Evolutionary conservation across 768 basidiomycete species (phyloP), one percentile per base, ranked within the genome.

Genomic region (Phanerodontia chrysosporium): DNA sequence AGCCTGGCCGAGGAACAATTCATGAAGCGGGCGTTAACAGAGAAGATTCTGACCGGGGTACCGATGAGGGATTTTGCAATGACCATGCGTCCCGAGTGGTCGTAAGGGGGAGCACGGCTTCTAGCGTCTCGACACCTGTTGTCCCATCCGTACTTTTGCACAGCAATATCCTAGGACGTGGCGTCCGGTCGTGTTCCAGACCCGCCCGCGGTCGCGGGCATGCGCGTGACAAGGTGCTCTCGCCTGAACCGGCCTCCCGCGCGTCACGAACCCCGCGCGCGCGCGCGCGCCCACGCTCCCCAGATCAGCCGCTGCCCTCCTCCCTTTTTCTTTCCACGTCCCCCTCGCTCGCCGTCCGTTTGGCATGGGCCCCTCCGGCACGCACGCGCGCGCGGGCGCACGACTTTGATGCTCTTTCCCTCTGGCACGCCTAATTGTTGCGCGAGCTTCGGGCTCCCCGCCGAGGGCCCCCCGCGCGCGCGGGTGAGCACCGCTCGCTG

Each of bases 1-100:
- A 81, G 88, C 53, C 80, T 98, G 54, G 94, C 94, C 28, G 87
- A 95, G 74, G 95, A 98, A 71, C 96, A 98, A 72, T 98, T 97
- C 71, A 90, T 92, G 87, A 95, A 96, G 76, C 85, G 95, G 62
- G 95, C 94, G 45, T 79, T 97, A 64, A 87, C 94, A 48, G 92
- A 97, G 73, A 94, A 94, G 80, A 97, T 98, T 67, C 81, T 83
- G 65, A 68, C 70, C 52, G 82, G 82, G 27, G 71, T 89, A 30
- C 80, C 85, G 48, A 76, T 81, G 74, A 78, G 79, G 48, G 65
- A 59, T 48, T 54, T 63, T 27, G 58, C 51, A 5, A 18, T 60
- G 22, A 9, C 45, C 24, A 28, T 49, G 59, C 53, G 53, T 24
- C 42, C 58, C 21, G 55, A 49, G 29, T 64, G 65, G 65, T 42